phyloP scores from a whole-genome alignment of 805 yeast genomes.

The Kodamaea jinghongensis region DNA sequence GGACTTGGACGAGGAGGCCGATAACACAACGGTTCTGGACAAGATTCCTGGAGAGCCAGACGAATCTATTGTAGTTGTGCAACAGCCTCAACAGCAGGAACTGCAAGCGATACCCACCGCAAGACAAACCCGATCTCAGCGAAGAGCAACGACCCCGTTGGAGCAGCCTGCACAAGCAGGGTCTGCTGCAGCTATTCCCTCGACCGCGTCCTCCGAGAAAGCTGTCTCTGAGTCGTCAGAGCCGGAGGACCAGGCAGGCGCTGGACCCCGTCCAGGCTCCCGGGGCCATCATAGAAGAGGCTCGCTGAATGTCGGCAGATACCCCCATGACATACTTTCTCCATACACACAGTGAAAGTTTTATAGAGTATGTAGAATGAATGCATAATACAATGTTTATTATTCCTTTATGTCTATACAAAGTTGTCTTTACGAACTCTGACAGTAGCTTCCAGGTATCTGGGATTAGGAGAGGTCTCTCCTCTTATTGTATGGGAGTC shows the following conservation, averaged over 20 bases:
- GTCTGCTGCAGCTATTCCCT: background rate
- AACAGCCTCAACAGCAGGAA: background rate
- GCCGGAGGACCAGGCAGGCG: conserved; percentile 9
- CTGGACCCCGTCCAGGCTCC: conserved; percentile 3
- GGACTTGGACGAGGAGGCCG: conserved; percentile 8
- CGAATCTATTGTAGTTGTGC: conserved; percentile 1
- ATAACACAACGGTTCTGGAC: conserved; percentile 9
- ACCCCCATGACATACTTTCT: conserved; percentile 30
- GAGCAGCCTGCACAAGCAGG: too few species aligned
- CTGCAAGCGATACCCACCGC: background rate
- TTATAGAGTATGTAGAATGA: too few species aligned
- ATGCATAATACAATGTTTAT: too few species aligned
- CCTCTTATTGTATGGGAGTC: too few species aligned
- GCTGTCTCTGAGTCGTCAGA: conserved; percentile 9
- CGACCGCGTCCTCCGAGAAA: conserved; percentile 1
- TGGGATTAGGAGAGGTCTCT: too few species aligned
- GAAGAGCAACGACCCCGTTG: conserved; percentile 1
- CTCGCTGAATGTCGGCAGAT: conserved; percentile 24
- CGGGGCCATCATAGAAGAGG: conserved; percentile 9
- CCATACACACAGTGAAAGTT: too few species aligned
- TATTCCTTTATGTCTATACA: too few species aligned
- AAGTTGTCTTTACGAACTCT: too few species aligned
- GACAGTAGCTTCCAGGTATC: too few species aligned
- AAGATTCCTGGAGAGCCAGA: conserved; percentile 4
- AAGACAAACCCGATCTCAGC: conserved; percentile 3